Evolutionary conservation across 2,329 filamentous ascomycete genomes (phyloP).

Genomic region (Microcyclospora pomicola): DNA sequence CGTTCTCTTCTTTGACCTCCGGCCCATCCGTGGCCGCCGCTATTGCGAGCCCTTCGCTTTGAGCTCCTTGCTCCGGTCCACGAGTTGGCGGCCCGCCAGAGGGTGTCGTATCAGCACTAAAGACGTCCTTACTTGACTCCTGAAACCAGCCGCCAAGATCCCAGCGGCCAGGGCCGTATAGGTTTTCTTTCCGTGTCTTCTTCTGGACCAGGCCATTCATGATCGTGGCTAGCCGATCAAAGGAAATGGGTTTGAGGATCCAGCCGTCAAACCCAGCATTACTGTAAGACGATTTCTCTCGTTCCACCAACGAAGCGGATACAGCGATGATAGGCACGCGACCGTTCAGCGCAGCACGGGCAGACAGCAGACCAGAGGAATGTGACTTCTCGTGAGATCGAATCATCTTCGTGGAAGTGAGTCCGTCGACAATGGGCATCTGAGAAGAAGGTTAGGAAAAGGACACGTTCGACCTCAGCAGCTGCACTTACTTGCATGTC

Average conservation of each 20-base stretch:
- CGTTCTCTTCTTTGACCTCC: no score
- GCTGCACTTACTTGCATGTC: conserved; percentile 63
- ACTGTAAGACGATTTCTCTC: conserved; percentile 53
- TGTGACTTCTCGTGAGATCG: conserved; percentile 52
- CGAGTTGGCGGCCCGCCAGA: not conserved
- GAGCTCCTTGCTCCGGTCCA: no score
- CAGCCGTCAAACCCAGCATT: conserved; percentile 76
- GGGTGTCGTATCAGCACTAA: conserved; percentile 26
- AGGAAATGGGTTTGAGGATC: conserved; percentile 81
- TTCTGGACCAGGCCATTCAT: conserved; percentile 55
- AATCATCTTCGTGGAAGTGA: conserved; percentile 72
- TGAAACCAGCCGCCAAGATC: conserved; percentile 77
- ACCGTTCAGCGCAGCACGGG: conserved; percentile 44
- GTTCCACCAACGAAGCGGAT: conserved; percentile 67
- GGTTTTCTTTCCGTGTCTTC: conserved; percentile 42
- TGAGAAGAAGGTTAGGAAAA: conserved; percentile 24
- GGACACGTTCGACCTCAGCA: not conserved
- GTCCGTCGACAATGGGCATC: conserved; percentile 88
- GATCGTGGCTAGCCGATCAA: conserved; percentile 56
- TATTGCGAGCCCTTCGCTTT: no score
- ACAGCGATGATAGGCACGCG: conserved; percentile 74
- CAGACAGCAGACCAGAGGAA: conserved; percentile 43
- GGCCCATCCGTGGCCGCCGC: no score
- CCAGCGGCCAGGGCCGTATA: conserved; percentile 64
- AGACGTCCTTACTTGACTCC: conserved; percentile 23